phyloP scores from a whole-genome alignment of 2,329 filamentous ascomycete genomes.

The Lachnellula arida region DNA sequence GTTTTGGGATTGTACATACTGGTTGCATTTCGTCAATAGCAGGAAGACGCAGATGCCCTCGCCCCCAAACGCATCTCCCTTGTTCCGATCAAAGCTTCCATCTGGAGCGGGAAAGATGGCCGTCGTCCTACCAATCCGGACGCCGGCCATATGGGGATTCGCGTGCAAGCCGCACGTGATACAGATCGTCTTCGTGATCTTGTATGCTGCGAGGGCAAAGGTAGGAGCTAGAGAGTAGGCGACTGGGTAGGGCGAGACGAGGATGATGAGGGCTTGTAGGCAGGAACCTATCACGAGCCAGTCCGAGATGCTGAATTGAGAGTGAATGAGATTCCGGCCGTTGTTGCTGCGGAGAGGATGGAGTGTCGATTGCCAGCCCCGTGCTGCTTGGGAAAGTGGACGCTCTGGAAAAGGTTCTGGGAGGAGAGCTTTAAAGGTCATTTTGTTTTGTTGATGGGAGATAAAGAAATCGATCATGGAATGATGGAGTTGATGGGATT shows the following conservation, averaged over 20 bases:
- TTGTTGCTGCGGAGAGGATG: slow-evolving; percentile 8
- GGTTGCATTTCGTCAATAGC: slow-evolving; percentile 10
- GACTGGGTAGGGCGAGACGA: neutral
- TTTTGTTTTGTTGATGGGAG: too few relatives aligned
- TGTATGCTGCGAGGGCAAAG: slow-evolving; percentile 7
- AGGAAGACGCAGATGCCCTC: slow-evolving; percentile 11
- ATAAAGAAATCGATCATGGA: too few relatives aligned
- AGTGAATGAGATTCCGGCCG: slow-evolving; percentile 5
- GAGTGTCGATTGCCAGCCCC: slow-evolving; percentile 3
- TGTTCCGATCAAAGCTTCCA: neutral
- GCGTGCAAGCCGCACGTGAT: slow-evolving; percentile 3
- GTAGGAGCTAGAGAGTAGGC: slow-evolving; percentile 2
- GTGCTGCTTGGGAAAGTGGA: slow-evolving; percentile 5
- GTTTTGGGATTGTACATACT: slow-evolving; percentile 4
- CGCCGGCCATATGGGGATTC: slow-evolving; percentile 11
- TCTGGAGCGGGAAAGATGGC: slow-evolving; percentile 7
- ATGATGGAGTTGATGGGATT: too few relatives aligned
- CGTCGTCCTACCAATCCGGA: slow-evolving; percentile 2
- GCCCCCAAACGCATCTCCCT: slow-evolving; percentile 9
- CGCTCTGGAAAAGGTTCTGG: neutral
- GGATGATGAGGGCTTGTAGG: slow-evolving; percentile 6
- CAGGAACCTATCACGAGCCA: slow-evolving; percentile 12
- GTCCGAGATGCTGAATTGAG: slow-evolving; percentile 11
- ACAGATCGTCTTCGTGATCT: slow-evolving; percentile 4
- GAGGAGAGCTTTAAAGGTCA: neutral